These are phyloP conservation scores for Castanea crenata DNA, from an alignment of 306 rosid genomes.

Conservation along the genomic window DNA sequence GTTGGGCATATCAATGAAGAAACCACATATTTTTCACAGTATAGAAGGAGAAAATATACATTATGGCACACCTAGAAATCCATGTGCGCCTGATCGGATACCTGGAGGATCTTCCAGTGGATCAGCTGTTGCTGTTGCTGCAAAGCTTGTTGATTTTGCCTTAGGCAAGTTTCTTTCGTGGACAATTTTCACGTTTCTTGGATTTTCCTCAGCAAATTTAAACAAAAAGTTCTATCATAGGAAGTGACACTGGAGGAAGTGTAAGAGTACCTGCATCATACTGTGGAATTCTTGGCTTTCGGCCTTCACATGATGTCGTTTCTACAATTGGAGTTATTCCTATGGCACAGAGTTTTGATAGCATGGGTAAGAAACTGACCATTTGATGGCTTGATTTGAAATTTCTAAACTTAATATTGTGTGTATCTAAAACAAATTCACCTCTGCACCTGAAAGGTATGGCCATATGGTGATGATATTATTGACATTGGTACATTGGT, in stretches of 20 bases:
- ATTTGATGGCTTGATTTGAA: neutral
- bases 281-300: constrained; percentile 90
- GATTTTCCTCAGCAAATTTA: constrained; percentile 10
- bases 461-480: neutral
- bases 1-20: neutral
- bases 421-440: neutral
- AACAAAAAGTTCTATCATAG: constrained; percentile 28
- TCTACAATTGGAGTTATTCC: constrained; percentile 71
- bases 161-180: constrained; percentile 45
- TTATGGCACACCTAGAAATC: constrained; percentile 56
- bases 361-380: constrained; percentile 62
- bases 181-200: constrained; percentile 13
- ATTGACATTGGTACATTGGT: neutral
- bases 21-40: constrained; percentile 23
- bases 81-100: constrained; percentile 42
- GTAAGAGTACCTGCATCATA: constrained; percentile 88
- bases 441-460: neutral
- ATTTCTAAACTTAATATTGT: neutral
- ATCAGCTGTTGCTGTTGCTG: constrained; percentile 74
- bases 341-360: constrained; percentile 90
- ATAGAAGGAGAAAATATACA: constrained; percentile 53
- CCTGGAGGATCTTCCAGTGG: constrained; percentile 70
- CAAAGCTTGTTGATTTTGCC: constrained; percentile 81
- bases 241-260: constrained; percentile 96
- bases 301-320: constrained; percentile 80